Conservation (phyloP, 1,284 basidiomycete species). For the Rhodotorula sp. region DNA sequence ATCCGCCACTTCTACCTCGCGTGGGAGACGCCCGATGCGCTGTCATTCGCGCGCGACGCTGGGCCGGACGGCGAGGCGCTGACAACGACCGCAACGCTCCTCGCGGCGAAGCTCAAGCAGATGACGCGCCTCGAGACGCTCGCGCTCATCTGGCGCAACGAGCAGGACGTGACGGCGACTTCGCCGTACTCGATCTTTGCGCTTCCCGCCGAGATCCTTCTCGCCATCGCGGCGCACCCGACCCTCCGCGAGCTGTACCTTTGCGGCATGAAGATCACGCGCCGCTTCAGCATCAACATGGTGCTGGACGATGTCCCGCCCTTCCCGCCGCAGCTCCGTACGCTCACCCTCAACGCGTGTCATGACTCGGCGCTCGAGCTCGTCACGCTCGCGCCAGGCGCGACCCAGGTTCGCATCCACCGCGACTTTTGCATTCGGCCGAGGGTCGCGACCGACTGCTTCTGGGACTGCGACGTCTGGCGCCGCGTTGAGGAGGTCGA, state of each 20-base stretch:
- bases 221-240: neutral
- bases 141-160: constrained; percentile 4
- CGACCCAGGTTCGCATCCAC: neutral
- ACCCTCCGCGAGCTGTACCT: constrained; percentile 15
- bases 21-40: neutral
- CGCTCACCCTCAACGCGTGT: constrained; percentile 9
- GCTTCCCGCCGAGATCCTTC: constrained; percentile 1
- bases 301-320: neutral
- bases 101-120: neutral
- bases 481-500: constrained; percentile 8
- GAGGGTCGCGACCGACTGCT: neutral
- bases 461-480: constrained; percentile 9
- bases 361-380: constrained; percentile 18
- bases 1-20: neutral
- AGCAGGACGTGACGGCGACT: neutral
- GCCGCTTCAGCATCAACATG: no score
- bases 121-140: constrained; percentile 4
- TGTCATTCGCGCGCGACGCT: no score
- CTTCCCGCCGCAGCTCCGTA: neutral
- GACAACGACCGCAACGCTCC: neutral
- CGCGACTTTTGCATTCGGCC: constrained; percentile 9
- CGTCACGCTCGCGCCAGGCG: constrained; percentile 12
- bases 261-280: constrained; percentile 19
- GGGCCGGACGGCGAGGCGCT: neutral
- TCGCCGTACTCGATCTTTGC: neutral